Base-by-base conservation (phyloP, 2,329 filamentous ascomycete species). In the Calonectria honghensis region DNA sequence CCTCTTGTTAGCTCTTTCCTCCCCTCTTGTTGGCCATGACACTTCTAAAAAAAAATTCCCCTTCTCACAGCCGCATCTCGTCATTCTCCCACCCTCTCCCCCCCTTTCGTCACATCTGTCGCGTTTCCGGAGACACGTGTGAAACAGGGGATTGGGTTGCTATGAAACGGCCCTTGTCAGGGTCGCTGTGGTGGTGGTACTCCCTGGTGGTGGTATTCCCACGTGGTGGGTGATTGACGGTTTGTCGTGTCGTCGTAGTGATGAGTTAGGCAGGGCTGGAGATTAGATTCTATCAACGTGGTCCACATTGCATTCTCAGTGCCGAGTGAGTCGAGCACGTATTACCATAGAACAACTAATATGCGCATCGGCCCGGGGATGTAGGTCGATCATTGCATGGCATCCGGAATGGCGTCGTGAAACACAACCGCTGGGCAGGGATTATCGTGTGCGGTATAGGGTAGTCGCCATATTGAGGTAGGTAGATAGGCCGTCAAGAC, bases 151-250 rank as follows among this genome's bases (percentile, higher is more conserved):
- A 52, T 11, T 29, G 45, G 59, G 37, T 63, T 32, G 59, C 37
- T 32, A 57, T 71, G 68, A 66, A 66, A 71, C 59, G 50, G n/a
- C 37, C 57, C 57, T 41, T 65, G 61, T 65, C 29, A 50, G 41
- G 41, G 61, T 63, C 14, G n/a, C 65, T 32, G 18, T 41, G 31
- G 32, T 61, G 54, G n/a, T 50, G 31, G 41, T 39, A 27, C 45
- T 63, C 32, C 32, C 48, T 65, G 68, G 41, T 37, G 37, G 41
- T 50, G 31, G 41, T 63, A 41, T 48, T 63, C 24, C 32, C 48
- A 64, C 59, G 48, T 70, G 68, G 41, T 37, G 39, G 41, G 31
- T 64, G 35, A 59, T 67, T 48, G 51, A 50, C 39, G 4, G 20
- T 32, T 57, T 41, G 27, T 20, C 27, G 16, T 69, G 39, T 24